These are phyloP conservation scores for Wickerhamiella musiphila DNA, from an alignment of 805 yeast genomes.

Conservation along the genomic window DNA sequence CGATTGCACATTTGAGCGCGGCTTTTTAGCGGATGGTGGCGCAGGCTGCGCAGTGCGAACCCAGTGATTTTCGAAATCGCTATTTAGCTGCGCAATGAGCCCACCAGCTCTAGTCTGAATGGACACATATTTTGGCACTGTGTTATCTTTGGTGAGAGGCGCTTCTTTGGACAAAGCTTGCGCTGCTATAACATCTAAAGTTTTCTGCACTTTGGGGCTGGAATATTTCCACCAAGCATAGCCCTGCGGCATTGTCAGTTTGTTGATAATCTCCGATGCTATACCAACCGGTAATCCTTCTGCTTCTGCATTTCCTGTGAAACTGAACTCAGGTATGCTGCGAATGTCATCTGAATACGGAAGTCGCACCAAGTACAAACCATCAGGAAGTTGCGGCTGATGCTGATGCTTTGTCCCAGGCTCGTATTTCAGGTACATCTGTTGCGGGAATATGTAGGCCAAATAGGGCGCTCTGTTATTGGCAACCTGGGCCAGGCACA, in stretches of 20 bases:
- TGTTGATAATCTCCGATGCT: constrained; percentile 22
- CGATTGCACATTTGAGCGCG: not conserved
- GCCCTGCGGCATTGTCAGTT: constrained; percentile 28
- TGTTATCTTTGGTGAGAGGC: constrained; percentile 16
- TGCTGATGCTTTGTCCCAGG: constrained; percentile 10
- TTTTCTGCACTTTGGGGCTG: constrained; percentile 25
- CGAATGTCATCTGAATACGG: constrained; percentile 71
- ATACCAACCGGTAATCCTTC: constrained; percentile 14
- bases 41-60: not conserved
- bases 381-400: constrained; percentile 25
- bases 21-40: not conserved
- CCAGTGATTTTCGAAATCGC: no score
- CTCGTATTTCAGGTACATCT: constrained; percentile 34
- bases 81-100: constrained; percentile 5
- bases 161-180: constrained; percentile 41
- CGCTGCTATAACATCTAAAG: constrained; percentile 45
- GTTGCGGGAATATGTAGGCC: no score
- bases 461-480: constrained; percentile 40
- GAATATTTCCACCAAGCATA: constrained; percentile 38
- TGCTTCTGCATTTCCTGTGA: constrained; percentile 14
- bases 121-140: constrained; percentile 15
- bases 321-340: constrained; percentile 32
- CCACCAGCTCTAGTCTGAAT: constrained; percentile 15
- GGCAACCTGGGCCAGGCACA: constrained; percentile 56
- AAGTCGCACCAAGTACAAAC: constrained; percentile 47